phyloP scores from a whole-genome alignment of 768 basidiomycete species.

The Pulveroboletus sp. region DNA sequence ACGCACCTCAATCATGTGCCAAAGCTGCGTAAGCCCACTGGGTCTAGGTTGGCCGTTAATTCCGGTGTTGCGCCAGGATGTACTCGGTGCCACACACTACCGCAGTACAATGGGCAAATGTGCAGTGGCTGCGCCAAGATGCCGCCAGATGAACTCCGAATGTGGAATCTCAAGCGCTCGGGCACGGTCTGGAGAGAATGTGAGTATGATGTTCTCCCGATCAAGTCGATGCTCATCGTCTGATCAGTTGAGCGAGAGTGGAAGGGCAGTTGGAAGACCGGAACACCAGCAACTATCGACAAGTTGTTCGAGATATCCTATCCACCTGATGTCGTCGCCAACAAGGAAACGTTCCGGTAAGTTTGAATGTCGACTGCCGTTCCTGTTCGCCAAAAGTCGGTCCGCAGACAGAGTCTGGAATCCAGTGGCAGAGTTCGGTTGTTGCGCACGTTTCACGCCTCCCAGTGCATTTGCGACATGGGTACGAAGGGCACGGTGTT shows the following conservation, averaged over 20 bases:
- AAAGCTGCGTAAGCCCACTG: slow-evolving; percentile 5
- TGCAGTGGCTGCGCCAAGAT: slow-evolving; percentile 51
- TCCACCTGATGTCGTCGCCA: slow-evolving; percentile 26
- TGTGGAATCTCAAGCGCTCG: slow-evolving; percentile 46
- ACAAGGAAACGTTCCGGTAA: slow-evolving; percentile 48
- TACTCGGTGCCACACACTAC: slow-evolving; percentile 43
- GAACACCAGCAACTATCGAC: slow-evolving; percentile 39
- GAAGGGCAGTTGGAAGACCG: slow-evolving; percentile 35
- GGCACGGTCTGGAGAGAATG: slow-evolving; percentile 49
- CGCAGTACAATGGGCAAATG: slow-evolving; percentile 41
- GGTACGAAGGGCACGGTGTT: slow-evolving; percentile 47
- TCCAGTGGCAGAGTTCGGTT: slow-evolving; percentile 36
- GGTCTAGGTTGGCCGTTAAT: slow-evolving; percentile 47
- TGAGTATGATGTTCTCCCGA: slow-evolving; percentile 31
- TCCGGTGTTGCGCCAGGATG: slow-evolving; percentile 47
- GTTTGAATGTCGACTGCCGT: slow-evolving; percentile 8
- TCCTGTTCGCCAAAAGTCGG: slow-evolving; percentile 4
- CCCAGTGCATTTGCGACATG: slow-evolving; percentile 66
- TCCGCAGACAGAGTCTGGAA: slow-evolving; percentile 30
- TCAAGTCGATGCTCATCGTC: slow-evolving; percentile 16
- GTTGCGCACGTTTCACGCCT: slow-evolving; percentile 57
- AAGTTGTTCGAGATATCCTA: slow-evolving; percentile 52
- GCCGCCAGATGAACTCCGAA: slow-evolving; percentile 36
- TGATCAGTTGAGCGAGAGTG: slow-evolving; percentile 53
- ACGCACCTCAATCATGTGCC: slow-evolving; percentile 17